phyloP scores from a whole-genome alignment of 192 early-diverging fungal genomes.

The Linnemannia schmuckeri region DNA sequence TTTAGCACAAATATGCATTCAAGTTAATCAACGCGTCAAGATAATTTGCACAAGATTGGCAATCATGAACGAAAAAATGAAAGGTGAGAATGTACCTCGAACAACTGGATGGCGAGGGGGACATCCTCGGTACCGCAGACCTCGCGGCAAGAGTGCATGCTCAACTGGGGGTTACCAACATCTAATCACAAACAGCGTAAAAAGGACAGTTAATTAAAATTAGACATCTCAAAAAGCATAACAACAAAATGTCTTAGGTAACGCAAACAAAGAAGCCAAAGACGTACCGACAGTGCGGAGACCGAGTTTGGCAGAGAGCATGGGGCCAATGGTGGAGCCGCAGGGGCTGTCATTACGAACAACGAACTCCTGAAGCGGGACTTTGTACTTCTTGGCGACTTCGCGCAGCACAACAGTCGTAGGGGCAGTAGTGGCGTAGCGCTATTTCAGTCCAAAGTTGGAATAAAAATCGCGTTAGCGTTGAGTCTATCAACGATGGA shows the following conservation, averaged over 20 bases:
- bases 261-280: background rate
- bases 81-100: conserved; percentile 67
- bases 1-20: conserved; percentile 1
- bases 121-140: conserved; percentile 91
- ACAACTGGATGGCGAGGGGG: conserved; percentile 84
- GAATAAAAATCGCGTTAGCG: background rate
- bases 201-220: background rate
- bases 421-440: conserved; percentile 83
- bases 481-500: too few relatives aligned
- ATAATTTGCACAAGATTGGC: background rate
- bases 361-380: conserved; percentile 92
- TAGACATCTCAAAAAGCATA: background rate
- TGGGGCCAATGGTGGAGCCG: conserved; percentile 97
- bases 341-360: conserved; percentile 96
- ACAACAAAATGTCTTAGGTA: background rate
- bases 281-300: conserved; percentile 89
- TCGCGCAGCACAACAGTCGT: conserved; percentile 82
- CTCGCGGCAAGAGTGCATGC: conserved; percentile 98
- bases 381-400: conserved; percentile 79
- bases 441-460: conserved; percentile 36
- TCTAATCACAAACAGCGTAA: conserved; percentile 60
- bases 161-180: conserved; percentile 95
- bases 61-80: background rate
- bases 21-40: background rate
- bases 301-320: conserved; percentile 94